Base-by-base conservation (phyloP, 139 green algal species). In the Chlamydomonas schloesseri region DNA sequence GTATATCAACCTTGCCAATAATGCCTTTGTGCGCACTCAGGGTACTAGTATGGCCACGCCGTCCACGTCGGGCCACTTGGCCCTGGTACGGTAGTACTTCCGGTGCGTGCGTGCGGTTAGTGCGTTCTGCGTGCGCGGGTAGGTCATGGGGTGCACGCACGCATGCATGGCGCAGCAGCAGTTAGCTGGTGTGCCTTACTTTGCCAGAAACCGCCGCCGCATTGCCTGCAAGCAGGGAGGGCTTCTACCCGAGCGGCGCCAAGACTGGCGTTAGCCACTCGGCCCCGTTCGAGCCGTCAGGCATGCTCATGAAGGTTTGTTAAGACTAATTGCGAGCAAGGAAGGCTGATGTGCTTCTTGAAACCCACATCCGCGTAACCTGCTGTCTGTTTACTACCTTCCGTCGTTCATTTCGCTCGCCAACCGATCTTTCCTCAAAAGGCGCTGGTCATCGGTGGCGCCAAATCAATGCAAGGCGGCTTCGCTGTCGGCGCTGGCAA, bases 31-130 rank as follows among this genome's bases (percentile, higher is more conserved):
- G n/a, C n/a, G n/a, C n/a, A n/a, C 24, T 36, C 58, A 83, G 76
- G 76, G 76, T 23, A 83, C 76, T 2, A 73, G 58, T 34, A 83
- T 83, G 76, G 37, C 58, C 28, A 83, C 76, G 0, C 76, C 76
- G 26, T 26, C 60, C 1, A 60, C 42, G 14, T 36, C 76, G 1
- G 76, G 76, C 28, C 58, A 71, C 60, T 26, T 72, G 34, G 58
- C 60, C 26, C 57, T 83, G 33, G 36, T 42, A 15, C 76, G 76
- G 18, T 60, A 83, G 29, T 83, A 83, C 58, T 83, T 83, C 34
- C 31, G 26, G 55, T 60, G 55, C 17, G 55, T 24, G 55, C 55
- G 8, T 50, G 42, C n/a, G n/a, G n/a, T n/a, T n/a, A n/a, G n/a
- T 50, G 42, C 42, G 42, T 13, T 13, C 42, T 8, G 42, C 42